Conservation (phyloP, 371 early-diverging fungal genomes). For the Umbelopsis sp. region DNA sequence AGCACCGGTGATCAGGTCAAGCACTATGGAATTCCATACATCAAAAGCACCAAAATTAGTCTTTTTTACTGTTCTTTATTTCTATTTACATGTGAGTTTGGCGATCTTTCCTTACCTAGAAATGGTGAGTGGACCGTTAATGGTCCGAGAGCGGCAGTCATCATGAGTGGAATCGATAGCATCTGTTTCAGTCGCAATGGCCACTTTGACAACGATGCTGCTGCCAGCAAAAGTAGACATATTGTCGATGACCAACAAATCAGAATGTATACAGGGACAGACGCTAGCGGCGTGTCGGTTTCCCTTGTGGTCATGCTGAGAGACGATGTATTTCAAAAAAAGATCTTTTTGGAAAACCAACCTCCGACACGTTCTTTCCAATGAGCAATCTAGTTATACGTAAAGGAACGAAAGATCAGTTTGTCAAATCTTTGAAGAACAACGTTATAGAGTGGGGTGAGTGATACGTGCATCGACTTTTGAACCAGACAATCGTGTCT, state of each 20-base stretch:
- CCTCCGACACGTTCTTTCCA: not conserved
- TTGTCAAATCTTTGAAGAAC: not conserved
- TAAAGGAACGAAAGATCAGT: not conserved
- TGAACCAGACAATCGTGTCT: too few species aligned
- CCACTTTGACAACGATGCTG: not conserved
- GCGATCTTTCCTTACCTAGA: constrained; percentile 6
- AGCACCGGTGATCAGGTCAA: not conserved
- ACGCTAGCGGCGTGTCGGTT: not conserved
- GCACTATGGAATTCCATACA: not conserved
- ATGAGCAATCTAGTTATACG: constrained; percentile 1
- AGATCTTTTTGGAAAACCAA: not conserved
- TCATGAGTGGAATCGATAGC: not conserved
- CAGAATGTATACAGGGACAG: not conserved
- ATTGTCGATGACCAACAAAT: not conserved
- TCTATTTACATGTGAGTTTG: not conserved
- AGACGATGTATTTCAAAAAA: not conserved
- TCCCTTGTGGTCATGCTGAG: constrained; percentile 1
- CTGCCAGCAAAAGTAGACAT: not conserved
- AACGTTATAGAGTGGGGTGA: constrained; percentile 15
- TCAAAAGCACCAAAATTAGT: not conserved
- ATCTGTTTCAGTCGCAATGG: not conserved
- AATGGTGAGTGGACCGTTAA: not conserved
- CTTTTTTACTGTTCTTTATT: not conserved
- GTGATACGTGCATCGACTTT: not conserved
- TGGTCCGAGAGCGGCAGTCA: not conserved